Conservation (phyloP, 352 stramenopile species). For the Phytophthora cryptogea region DNA sequence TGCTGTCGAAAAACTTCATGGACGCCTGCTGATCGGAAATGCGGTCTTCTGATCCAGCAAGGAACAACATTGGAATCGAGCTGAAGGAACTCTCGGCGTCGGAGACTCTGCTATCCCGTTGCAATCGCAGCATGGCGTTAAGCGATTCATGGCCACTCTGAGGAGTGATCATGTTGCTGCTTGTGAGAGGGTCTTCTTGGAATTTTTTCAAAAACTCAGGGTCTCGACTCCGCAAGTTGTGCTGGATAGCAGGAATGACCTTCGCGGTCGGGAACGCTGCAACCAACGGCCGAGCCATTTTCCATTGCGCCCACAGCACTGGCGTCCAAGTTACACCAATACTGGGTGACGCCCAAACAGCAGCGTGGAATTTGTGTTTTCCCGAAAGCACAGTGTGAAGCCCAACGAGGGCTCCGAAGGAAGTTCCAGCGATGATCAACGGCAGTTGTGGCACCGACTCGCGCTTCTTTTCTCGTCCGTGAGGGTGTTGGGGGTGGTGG, state of each 20-base stretch:
- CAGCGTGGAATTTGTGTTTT: constrained; percentile 45
- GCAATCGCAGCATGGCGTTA: constrained; percentile 43
- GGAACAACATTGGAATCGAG: constrained; percentile 39
- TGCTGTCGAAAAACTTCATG: constrained; percentile 43
- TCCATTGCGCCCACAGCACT: constrained; percentile 41
- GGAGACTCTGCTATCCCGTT: constrained; percentile 27
- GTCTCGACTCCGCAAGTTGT: constrained; percentile 38
- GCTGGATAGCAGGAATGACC: constrained; percentile 44
- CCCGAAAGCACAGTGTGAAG: constrained; percentile 46
- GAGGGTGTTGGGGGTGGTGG: constrained; percentile 33
- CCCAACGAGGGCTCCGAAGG: constrained; percentile 43
- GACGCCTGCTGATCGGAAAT: constrained; percentile 45
- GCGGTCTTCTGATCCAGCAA: constrained; percentile 53
- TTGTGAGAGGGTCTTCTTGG: constrained; percentile 44
- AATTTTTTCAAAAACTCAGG: constrained; percentile 42
- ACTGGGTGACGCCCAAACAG: constrained; percentile 37
- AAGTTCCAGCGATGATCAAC: constrained; percentile 45
- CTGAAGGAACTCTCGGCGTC: constrained; percentile 20
- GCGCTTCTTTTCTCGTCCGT: constrained; percentile 27
- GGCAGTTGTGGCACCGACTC: constrained; percentile 30
- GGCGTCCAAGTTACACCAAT: constrained; percentile 47
- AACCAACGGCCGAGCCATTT: constrained; percentile 35
- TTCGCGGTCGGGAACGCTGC: constrained; percentile 40
- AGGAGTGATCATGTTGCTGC: constrained; percentile 39
- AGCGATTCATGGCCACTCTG: constrained; percentile 48